Percentiles rank a stretch among this genome's conserved stretches.
phyloP scores from a whole-genome alignment of 352 stramenopile species.

The Pythium sp. region DNA sequence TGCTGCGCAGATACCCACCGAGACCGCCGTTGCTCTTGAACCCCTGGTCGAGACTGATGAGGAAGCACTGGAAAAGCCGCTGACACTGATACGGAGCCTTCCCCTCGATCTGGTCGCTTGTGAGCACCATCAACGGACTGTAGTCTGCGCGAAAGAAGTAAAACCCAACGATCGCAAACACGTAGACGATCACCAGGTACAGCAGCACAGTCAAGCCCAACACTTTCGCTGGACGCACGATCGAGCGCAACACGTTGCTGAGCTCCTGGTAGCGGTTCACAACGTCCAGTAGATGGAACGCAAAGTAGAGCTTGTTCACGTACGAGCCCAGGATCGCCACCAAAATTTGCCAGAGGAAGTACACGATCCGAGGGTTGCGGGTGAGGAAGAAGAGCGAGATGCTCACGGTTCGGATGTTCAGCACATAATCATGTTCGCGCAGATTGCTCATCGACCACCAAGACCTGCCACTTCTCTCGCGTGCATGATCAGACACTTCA shows the following conservation, averaged over 20 bases:
- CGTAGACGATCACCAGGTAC: conserved; percentile 73
- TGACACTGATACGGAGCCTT: conserved; percentile 55
- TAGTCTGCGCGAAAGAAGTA: conserved; percentile 75
- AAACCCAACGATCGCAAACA: conserved; percentile 69
- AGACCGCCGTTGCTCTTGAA: conserved; percentile 66
- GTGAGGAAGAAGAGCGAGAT: conserved; percentile 57
- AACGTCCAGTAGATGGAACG: conserved; percentile 70
- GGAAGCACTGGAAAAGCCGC: conserved; percentile 69
- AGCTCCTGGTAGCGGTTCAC: conserved; percentile 79
- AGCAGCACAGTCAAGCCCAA: conserved; percentile 57
- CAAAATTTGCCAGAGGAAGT: conserved; percentile 53
- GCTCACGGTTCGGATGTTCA: conserved; percentile 23
- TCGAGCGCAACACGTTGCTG: conserved; percentile 67
- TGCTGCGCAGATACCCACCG: conserved; percentile 41
- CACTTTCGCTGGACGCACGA: conserved; percentile 56
- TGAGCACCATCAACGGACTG: conserved; percentile 29
- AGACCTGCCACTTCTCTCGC: neutral
- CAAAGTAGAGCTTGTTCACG: conserved; percentile 76
- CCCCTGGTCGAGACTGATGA: conserved; percentile 67
- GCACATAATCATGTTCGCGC: neutral
- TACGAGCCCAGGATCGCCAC: conserved; percentile 59
- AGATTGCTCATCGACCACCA: neutral
- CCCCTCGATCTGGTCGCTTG: conserved; percentile 30
- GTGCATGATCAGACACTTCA: neutral
- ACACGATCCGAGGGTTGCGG: conserved; percentile 51